Evolutionary conservation across 2,329 filamentous ascomycete genomes (phyloP), one percentile per base, ranked within the genome.

Genomic region (Bertia moriformis): DNA sequence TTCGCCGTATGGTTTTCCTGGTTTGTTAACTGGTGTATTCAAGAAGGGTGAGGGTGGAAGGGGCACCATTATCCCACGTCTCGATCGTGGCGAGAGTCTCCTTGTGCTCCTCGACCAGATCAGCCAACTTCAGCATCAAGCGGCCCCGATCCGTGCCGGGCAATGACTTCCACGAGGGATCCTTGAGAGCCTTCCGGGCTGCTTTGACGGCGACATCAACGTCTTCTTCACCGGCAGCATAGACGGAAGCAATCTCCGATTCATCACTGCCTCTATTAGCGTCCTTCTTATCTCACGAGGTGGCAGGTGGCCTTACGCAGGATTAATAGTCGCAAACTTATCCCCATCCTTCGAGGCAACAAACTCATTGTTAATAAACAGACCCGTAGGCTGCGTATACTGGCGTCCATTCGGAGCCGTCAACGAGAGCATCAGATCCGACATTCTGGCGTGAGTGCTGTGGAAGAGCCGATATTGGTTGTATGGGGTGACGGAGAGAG

Each of bases 41-140:
- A n/a, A n/a, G n/a, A n/a, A n/a, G n/a, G n/a, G n/a, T n/a, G n/a
- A n/a, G n/a, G n/a, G n/a, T n/a, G n/a, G n/a, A n/a, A n/a, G n/a
- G n/a, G 46, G 45, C 20, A 45, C 48, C 42, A 20, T 50, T 54
- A 19, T 54, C 47, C 41, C 50, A 47, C 2, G 50, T 45, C 10
- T 54, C 51, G 18, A 55, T 40, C 39, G 44, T 44, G 32, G 54
- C 44, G 38, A 55, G 42, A 44, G 48, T 37, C 39, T 50, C 43
- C 44, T 45, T 38, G 42, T 54, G 41, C 42, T 53, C 39, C 39
- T 55, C 41, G 36, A 50, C 27, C 43, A 54, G 43, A 37, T 53
- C 48, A 18, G 52, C 49, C 7, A 54, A 43, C 19, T 53, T 52
- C 18, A 40, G 39, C 42, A 50, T 45, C 19, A 53, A 41, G 30